These are phyloP conservation scores for Lachnellula willkommii DNA, from an alignment of 2,329 filamentous ascomycete species.

Conservation along the genomic window DNA sequence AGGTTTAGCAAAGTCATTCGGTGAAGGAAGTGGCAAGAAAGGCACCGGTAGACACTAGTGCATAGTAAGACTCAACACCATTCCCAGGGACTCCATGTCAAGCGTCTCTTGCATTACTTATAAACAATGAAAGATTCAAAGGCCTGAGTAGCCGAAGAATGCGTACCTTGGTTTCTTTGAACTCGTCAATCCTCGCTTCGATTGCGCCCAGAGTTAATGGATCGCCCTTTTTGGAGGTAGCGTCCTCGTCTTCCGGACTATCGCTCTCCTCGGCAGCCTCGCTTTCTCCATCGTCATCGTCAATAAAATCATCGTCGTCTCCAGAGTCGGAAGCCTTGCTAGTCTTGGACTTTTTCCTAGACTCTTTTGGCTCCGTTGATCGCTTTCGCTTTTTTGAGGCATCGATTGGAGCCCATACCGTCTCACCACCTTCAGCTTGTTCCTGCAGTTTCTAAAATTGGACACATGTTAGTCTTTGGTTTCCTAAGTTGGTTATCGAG, in stretches of 20 bases:
- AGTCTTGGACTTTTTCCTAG: conserved; percentile 20
- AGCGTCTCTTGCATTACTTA: not conserved
- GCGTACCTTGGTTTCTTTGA: conserved; percentile 36
- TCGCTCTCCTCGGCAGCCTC: conserved; percentile 21
- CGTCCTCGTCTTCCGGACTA: conserved; percentile 22
- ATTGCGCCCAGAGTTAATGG: conserved; percentile 39
- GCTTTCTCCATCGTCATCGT: conserved; percentile 28
- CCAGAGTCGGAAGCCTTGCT: conserved; percentile 11
- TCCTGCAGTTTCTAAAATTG: conserved; percentile 28
- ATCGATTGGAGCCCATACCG: conserved; percentile 34
- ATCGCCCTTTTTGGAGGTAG: conserved; percentile 19
- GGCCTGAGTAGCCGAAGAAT: not conserved
- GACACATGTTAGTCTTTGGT: too few relatives aligned
- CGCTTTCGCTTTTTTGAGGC: conserved; percentile 40
- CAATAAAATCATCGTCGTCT: conserved; percentile 27
- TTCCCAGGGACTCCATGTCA: not conserved
- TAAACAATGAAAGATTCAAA: not conserved
- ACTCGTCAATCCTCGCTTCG: conserved; percentile 38
- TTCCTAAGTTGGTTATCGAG: too few relatives aligned
- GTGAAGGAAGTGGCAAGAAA: not conserved
- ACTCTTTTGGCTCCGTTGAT: conserved; percentile 10
- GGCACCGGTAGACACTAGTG: too few relatives aligned
- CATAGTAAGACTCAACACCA: not conserved
- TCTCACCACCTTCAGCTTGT: conserved; percentile 36
- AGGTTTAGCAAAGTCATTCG: not conserved